These are phyloP conservation scores for Cryphonectria carpinicola DNA, from an alignment of 2,329 filamentous ascomycete genomes.

Conservation along the genomic window DNA sequence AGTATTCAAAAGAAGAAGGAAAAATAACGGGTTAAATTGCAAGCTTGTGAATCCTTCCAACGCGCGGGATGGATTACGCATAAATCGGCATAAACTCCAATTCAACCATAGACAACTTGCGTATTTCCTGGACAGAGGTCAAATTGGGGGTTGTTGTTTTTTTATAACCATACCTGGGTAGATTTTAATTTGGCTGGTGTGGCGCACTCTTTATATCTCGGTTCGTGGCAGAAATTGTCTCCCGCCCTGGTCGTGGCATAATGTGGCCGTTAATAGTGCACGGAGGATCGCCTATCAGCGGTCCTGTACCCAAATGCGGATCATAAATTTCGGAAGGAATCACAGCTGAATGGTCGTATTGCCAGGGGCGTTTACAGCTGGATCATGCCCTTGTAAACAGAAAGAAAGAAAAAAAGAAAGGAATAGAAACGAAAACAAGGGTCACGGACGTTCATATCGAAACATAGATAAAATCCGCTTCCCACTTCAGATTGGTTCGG, in stretches of 20 bases:
- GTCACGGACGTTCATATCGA: background rate
- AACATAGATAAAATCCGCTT: background rate
- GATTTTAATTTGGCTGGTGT: background rate
- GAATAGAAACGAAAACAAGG: background rate
- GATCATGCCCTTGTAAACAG: background rate
- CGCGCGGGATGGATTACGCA: background rate
- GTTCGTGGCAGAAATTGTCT: background rate
- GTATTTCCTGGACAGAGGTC: background rate
- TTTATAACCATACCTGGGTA: background rate
- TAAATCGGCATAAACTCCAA: background rate
- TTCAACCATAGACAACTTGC: background rate
- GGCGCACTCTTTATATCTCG: background rate
- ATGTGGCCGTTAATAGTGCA: conserved; percentile 2
- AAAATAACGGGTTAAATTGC: background rate
- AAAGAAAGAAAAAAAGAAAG: too few relatives aligned
- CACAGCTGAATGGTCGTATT: background rate
- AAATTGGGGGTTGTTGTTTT: background rate
- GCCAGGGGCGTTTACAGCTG: background rate
- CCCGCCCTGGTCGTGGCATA: background rate
- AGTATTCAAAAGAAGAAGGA: background rate
- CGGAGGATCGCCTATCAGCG: background rate
- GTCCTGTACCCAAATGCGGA: background rate
- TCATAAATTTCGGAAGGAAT: background rate
- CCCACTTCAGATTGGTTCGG: background rate
- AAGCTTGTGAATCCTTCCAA: background rate